Percentiles rank a stretch among this genome's conserved stretches.
Conservation (phyloP, 345 rosid species). For the Melaleuca quinquenervia region DNA sequence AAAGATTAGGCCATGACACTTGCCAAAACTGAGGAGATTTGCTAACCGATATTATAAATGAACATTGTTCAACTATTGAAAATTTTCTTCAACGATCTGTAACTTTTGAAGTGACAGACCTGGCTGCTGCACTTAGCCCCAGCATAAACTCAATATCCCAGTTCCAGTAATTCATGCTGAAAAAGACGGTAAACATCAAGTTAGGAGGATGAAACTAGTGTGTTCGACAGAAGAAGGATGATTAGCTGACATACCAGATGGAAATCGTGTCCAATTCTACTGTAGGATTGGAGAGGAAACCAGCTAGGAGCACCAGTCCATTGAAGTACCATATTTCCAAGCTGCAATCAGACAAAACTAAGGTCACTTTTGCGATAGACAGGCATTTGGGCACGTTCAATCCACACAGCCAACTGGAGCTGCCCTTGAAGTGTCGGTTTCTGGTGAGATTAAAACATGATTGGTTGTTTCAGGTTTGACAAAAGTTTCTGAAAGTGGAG, state of each 20-base stretch:
- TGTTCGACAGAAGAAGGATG: neutral
- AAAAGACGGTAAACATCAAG: neutral
- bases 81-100: neutral
- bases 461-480: neutral
- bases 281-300: constrained; percentile 62
- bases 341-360: constrained; percentile 9
- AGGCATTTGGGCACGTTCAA: neutral
- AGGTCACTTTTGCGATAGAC: neutral
- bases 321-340: constrained; percentile 93
- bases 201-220: neutral
- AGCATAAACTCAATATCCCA: constrained; percentile 84
- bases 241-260: constrained; percentile 39
- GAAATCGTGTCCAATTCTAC: constrained; percentile 68
- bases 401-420: neutral
- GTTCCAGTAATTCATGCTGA: constrained; percentile 72
- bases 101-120: constrained; percentile 21
- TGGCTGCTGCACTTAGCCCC: constrained; percentile 63
- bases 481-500: neutral
- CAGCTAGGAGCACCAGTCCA: constrained; percentile 77
- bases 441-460: neutral
- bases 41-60: neutral
- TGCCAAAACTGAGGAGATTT: neutral
- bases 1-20: neutral
- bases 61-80: neutral
- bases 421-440: neutral